Evolutionary conservation across 2,329 filamentous ascomycete species (phyloP).

Genomic region (Berkeleyomyces rouxiae): DNA sequence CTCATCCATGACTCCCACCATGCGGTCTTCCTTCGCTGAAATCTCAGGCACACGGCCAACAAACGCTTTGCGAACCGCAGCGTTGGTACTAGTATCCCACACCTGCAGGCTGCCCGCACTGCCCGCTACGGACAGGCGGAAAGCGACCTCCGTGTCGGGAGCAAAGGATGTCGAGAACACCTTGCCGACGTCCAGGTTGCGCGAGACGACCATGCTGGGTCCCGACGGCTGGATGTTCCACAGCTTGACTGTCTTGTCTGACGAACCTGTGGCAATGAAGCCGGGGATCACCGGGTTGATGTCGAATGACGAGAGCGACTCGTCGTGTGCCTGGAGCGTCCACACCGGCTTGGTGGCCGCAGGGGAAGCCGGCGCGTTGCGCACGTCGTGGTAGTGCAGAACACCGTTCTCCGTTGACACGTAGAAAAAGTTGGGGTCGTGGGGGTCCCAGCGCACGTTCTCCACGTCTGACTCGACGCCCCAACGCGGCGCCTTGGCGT

Average conservation of each 20-base stretch:
- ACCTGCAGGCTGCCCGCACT: constrained; percentile 87
- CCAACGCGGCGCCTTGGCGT: constrained; percentile 68
- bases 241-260: constrained; percentile 88
- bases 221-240: constrained; percentile 78
- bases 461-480: constrained; percentile 93
- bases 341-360: constrained; percentile 70
- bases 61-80: constrained; percentile 69
- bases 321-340: constrained; percentile 90
- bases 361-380: constrained; percentile 57
- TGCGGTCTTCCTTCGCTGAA: constrained; percentile 49
- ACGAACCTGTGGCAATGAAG: constrained; percentile 83
- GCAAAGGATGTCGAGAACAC: constrained; percentile 86
- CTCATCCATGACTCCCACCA: constrained; percentile 55
- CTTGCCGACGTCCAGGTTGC: constrained; percentile 85
- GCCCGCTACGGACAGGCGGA: constrained; percentile 81
- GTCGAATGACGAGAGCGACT: constrained; percentile 81
- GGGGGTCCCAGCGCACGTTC: constrained; percentile 80
- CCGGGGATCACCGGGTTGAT: constrained; percentile 81
- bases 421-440: constrained; percentile 86
- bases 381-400: constrained; percentile 80
- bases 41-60: constrained; percentile 47
- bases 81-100: constrained; percentile 94
- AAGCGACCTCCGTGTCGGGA: constrained; percentile 77
- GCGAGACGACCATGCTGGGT: constrained; percentile 77
- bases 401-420: constrained; percentile 84